A percentile compares a stretch with the other conserved stretches of the same genome.
phyloP scores from a whole-genome alignment of 495 filamentous ascomycete genomes.

The Xylaria palmicola region DNA sequence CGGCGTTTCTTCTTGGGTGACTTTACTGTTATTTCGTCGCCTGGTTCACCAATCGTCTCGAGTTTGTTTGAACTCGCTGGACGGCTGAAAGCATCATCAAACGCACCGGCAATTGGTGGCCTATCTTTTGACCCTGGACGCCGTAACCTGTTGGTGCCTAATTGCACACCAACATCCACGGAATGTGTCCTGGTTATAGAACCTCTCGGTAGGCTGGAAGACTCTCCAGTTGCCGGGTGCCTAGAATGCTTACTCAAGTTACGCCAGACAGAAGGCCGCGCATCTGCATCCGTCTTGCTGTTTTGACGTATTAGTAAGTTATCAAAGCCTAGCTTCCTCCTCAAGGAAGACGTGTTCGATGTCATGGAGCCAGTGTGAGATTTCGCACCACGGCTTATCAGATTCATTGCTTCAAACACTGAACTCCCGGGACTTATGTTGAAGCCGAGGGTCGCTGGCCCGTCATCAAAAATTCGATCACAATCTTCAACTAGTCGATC shows the following conservation, averaged over 20 bases:
- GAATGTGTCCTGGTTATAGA: conserved; percentile 76
- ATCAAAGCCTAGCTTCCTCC: conserved; percentile 79
- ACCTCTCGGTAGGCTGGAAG: conserved; percentile 57
- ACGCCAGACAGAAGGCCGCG: conserved; percentile 74
- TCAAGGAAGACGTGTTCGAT: conserved; percentile 75
- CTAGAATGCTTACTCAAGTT: conserved; percentile 82
- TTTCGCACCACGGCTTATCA: conserved; percentile 42
- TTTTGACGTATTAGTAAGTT: conserved; percentile 67
- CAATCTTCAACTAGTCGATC: conserved; percentile 92
- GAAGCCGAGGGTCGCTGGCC: conserved; percentile 41
- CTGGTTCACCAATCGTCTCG: conserved; percentile 52
- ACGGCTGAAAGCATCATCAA: conserved; percentile 49
- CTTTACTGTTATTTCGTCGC: conserved; percentile 39
- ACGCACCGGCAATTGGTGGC: conserved; percentile 60
- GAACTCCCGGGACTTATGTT: conserved; percentile 32
- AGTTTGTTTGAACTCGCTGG: conserved; percentile 47
- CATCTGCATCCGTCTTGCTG: conserved; percentile 68
- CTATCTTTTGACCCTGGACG: conserved; percentile 68
- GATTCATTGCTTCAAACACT: conserved; percentile 48
- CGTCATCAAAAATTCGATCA: conserved; percentile 80
- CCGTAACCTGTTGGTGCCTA: conserved; percentile 46
- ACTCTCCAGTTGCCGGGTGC: conserved; percentile 53
- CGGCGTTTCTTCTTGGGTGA: conserved; percentile 73
- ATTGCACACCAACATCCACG: conserved; percentile 65
- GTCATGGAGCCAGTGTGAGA: conserved; percentile 51